These are phyloP conservation scores for Saccharomycopsis microspora DNA, from an alignment of 805 yeast genomes.

Conservation along the genomic window DNA sequence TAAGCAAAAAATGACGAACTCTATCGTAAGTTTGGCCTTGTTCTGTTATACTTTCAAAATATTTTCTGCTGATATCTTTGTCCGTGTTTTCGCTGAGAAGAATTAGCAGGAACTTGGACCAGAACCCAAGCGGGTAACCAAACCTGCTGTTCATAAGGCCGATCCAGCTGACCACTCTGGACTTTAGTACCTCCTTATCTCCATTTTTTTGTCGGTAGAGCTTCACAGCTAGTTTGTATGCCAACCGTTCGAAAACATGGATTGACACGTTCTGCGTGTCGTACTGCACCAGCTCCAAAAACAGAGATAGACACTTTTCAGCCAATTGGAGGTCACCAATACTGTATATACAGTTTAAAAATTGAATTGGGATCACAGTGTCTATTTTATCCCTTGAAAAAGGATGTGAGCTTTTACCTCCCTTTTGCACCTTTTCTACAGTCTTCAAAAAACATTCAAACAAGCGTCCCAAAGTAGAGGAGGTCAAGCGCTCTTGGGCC, in stretches of 20 bases:
- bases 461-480: not conserved
- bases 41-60: slow-evolving; percentile 3
- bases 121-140: slow-evolving; percentile 5
- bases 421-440: slow-evolving; percentile 3
- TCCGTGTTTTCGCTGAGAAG: slow-evolving; percentile 3
- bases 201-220: not conserved
- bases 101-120: slow-evolving; percentile 10
- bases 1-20: slow-evolving; percentile 15
- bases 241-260: slow-evolving; percentile 4
- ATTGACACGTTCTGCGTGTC: not conserved
- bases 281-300: too few relatives aligned
- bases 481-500: not conserved
- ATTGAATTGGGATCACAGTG: slow-evolving; percentile 6
- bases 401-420: not conserved
- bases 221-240: slow-evolving; percentile 1
- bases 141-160: slow-evolving; percentile 8
- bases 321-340: slow-evolving; percentile 1
- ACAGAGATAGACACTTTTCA: not conserved
- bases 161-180: slow-evolving; percentile 2
- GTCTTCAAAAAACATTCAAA: slow-evolving; percentile 6
- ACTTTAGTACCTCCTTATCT: not conserved
- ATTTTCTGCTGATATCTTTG: slow-evolving; percentile 1
- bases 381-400: not conserved
- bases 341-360: not conserved
- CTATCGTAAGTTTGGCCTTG: slow-evolving; percentile 24